Evolutionary conservation across 495 filamentous ascomycete species (phyloP), one percentile per base, ranked within the genome.

Genomic region (Aspergillus ostianus): DNA sequence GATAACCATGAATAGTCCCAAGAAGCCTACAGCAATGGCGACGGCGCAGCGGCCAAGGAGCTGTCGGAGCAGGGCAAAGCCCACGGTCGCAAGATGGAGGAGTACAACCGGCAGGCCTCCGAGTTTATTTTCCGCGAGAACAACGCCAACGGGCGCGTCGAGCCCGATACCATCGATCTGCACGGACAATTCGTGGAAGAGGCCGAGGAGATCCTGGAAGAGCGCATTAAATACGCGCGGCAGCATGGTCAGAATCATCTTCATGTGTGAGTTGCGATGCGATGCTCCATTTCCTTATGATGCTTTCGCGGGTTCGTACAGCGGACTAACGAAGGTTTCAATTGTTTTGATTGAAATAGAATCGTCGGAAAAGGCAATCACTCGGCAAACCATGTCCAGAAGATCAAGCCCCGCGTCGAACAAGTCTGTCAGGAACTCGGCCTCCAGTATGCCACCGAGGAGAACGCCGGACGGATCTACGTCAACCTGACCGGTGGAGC

Each of bases 361-460:
- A 97, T 98, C 69, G 95, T 98, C 21, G 94, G 94, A 48, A 96
- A 91, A 75, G 94, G 94, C 3, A 94, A 93, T 73, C 95, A 98
- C 74, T 90, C 85, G 27, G 77, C 71, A 2, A 80, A 85, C 58
- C 86, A 90, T 64, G 80, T 97, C 47, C 88, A 94, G 69, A 97
- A 94, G 77, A 84, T 98, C 68, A 97, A 93, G 72, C 94, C 94
- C 6, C 80, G 87, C 27, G 93, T 98, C 18, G 93, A 97, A 73
- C 79, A 89, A 64, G 75, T 98, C 51, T 96, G 92, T 70, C 82
- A 75, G 12, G 88, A 96, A 67, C 73, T 93, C 23, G 92, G 93
- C 0, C 76, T 98, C 23, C 82, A 91, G 63, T 96, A 89, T 70
- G 68, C 80, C 48, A 91, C 90, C 3, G 94, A 97, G 78, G 85